phyloP scores from a whole-genome alignment of 2,329 filamentous ascomycete species.

The Trichoderma gracile region DNA sequence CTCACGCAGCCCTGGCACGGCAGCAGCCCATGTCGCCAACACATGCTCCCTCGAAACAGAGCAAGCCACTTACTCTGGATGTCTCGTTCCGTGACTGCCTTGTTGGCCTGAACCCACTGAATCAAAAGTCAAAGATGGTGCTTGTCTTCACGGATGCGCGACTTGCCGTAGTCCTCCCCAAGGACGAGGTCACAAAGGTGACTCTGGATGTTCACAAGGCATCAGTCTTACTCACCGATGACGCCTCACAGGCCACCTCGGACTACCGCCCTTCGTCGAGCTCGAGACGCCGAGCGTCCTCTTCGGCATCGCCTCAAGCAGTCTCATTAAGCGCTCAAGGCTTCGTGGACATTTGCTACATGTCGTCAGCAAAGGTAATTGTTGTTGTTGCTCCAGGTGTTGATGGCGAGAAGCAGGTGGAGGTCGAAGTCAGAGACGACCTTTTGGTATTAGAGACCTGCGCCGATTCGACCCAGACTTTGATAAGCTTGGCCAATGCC shows the following conservation, averaged over 20 bases:
- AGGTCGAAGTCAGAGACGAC: conserved; percentile 81
- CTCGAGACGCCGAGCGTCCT: conserved; percentile 34
- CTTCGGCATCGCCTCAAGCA: conserved; percentile 53
- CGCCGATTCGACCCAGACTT: conserved; percentile 92
- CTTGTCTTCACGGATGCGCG: conserved; percentile 78
- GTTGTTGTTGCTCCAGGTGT: conserved; percentile 58
- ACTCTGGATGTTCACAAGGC: conserved; percentile 74
- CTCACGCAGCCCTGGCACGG: conserved; percentile 49
- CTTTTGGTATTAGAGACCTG: conserved; percentile 91
- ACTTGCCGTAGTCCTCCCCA: conserved; percentile 66
- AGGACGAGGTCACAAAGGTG: conserved; percentile 63
- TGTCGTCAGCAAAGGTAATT: conserved; percentile 74
- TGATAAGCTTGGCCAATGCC: conserved; percentile 76
- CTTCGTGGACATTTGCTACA: conserved; percentile 82
- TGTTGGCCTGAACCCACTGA: conserved; percentile 79
- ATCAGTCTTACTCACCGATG: conserved; percentile 80
- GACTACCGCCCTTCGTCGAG: conserved; percentile 27
- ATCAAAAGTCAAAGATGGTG: conserved; percentile 71
- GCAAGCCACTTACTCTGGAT: conserved; percentile 67
- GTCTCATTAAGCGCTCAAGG: conserved; percentile 63
- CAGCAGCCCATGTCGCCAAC: conserved; percentile 26
- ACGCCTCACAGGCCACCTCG: conserved; percentile 48
- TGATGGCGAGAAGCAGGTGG: conserved; percentile 65
- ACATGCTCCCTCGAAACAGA: conserved; percentile 34
- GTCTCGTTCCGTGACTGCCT: conserved; percentile 79